Base-by-base conservation (phyloP, 208 protist species). In the Acanthamoeba triangularis region DNA sequence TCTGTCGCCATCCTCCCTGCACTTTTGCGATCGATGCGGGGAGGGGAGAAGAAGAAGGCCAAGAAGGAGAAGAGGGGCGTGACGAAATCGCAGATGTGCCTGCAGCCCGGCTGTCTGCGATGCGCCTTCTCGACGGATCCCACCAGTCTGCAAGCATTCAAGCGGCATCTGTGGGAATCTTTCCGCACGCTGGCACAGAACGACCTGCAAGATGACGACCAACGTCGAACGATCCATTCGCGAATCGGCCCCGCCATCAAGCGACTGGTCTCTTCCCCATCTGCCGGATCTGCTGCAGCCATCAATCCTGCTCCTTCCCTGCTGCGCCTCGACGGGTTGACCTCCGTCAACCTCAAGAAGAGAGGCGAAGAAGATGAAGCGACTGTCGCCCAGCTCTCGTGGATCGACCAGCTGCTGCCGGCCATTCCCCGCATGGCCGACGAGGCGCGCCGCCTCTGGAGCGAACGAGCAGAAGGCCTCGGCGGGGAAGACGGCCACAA, bases 41-140 rank as follows among this genome's bases (percentile, higher is more conserved):
- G 74, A 20, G n/a, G 35, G 11, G 35, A 8, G 11, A 56, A 84
- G 33, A 23, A 59, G 47, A 85, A n/a, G 78, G 14, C 18, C 7
- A 85, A 85, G 78, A 85, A 85, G 47, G 11, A 8, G 25, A 85
- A 49, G 35, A 28, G 30, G 44, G 78, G 78, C 35, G 78, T 85
- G 47, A 10, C 47, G 4, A 49, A 59, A 59, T 85, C 78, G 28
- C 35, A 59, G 30, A 14, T 85, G 18, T 85, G 78, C n/a, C 47
- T 85, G 78, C 78, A 85, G 44, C 78, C 78, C 1, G 44, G 78
- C 28, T 85, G 78, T 25, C 44, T 85, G 0, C 78, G 78, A 16
- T 85, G 78, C n/a, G 78, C 78, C 78, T 59, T 61, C 47, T 85
- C 78, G 28, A 20, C 78, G 1, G 78, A 85, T 41, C 44, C 78